A percentile compares a stretch with the other conserved stretches of the same genome.
Evolutionary conservation across 257 asterid genomes (phyloP).

Genomic region (Petrea volubilis): DNA sequence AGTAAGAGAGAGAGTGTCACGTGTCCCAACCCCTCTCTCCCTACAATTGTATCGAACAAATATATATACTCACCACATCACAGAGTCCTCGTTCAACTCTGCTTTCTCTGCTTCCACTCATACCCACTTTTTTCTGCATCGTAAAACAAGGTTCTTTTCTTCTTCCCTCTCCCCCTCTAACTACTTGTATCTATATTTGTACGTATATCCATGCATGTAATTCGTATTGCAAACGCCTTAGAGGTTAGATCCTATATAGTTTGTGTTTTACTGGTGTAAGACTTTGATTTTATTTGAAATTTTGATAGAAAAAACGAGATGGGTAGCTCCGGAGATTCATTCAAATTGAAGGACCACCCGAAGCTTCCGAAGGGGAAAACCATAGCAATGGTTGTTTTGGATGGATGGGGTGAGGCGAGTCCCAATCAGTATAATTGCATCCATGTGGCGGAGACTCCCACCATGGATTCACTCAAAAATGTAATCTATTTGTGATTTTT

Average conservation of each 20-base stretch:
- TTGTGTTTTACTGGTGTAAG: neutral
- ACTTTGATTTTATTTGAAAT: constrained; percentile 19
- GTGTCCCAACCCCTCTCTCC: neutral
- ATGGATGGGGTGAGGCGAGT: constrained; percentile 98
- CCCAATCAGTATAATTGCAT: constrained; percentile 86
- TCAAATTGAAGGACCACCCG: constrained; percentile 89
- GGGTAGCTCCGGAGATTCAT: constrained; percentile 81
- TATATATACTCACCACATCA: constrained; percentile 11
- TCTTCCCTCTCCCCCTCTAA: neutral
- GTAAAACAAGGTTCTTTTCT: constrained; percentile 5
- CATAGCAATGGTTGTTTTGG: constrained; percentile 81
- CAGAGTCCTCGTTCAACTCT: neutral
- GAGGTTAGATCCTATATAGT: constrained; percentile 33
- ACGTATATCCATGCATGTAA: neutral
- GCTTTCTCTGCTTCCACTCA: neutral
- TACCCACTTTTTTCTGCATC: neutral
- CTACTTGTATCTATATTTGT: neutral
- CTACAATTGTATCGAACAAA: neutral
- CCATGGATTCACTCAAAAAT: constrained; percentile 92
- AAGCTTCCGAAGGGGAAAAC: constrained; percentile 84
- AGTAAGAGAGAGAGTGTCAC: neutral
- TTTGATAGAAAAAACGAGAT: constrained; percentile 30
- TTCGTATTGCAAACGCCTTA: neutral
- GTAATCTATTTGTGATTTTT: constrained; percentile 28
- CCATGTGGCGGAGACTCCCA: constrained; percentile 90